Evolutionary conservation across 768 basidiomycete genomes (phyloP).

Genomic region (Boletus bicolor): DNA sequence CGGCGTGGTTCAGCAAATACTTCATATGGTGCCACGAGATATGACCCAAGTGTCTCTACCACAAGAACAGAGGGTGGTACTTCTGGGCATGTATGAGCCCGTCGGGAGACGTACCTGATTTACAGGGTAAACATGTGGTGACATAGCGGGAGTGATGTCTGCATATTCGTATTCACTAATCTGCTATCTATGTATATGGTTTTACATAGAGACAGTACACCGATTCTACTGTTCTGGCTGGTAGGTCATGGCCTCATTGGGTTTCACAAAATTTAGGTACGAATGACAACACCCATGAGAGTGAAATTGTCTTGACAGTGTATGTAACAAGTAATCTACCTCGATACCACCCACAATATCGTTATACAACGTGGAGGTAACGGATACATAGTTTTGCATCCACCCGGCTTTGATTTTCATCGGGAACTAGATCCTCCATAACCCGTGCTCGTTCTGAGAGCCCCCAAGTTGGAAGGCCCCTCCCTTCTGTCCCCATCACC

Average conservation of each 20-base stretch:
- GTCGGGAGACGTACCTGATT: not conserved
- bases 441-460: slow-evolving; percentile 75
- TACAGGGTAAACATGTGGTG: not conserved
- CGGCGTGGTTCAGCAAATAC: slow-evolving; percentile 30
- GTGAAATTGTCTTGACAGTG: not conserved
- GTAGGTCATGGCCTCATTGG: not conserved
- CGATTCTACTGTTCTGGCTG: not conserved
- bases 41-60: slow-evolving; percentile 6
- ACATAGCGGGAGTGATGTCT: not conserved
- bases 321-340: not conserved
- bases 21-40: slow-evolving; percentile 17
- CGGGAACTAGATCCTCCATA: slow-evolving; percentile 75
- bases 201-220: not conserved
- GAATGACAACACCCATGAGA: not conserved
- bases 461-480: slow-evolving; percentile 65
- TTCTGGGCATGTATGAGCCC: slow-evolving; percentile 1
- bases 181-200: not conserved
- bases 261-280: not conserved
- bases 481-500: slow-evolving; percentile 56
- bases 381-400: not conserved
- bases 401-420: slow-evolving; percentile 31
- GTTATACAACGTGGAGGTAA: not conserved
- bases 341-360: not conserved
- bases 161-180: slow-evolving; percentile 19
- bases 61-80: slow-evolving; percentile 4